Evolutionary conservation across 1,284 basidiomycete genomes (phyloP).

Genomic region (Ustilago loliicola): DNA sequence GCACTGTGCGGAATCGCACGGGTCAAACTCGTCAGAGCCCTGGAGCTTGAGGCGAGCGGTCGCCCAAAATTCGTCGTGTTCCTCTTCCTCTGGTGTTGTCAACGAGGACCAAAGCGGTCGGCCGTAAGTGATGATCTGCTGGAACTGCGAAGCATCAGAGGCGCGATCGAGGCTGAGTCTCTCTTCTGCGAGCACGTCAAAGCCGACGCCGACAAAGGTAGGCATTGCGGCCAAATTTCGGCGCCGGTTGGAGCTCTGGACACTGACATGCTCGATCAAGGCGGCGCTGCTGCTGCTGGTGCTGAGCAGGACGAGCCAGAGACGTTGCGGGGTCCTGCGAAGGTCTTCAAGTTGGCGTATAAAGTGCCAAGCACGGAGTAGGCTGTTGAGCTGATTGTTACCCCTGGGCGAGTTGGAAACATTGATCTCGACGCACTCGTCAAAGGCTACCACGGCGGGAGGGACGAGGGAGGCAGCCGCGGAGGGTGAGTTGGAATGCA

Average conservation of each 20-base stretch:
- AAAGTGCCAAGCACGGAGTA: slow-evolving; percentile 14
- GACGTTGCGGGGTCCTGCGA: background rate
- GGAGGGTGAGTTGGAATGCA: background rate
- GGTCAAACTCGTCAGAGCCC: background rate
- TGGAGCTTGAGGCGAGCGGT: slow-evolving; percentile 11
- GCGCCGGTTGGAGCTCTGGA: background rate
- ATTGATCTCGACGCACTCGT: slow-evolving; percentile 15
- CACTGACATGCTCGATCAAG: background rate
- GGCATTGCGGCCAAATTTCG: background rate
- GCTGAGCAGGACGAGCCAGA: slow-evolving; percentile 28
- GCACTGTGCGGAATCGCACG: too few species aligned
- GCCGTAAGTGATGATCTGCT: slow-evolving; percentile 2
- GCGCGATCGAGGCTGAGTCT: background rate
- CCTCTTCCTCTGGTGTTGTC: too few species aligned
- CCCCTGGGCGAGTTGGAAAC: background rate
- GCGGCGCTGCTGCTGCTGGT: slow-evolving; percentile 13
- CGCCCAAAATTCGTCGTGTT: slow-evolving; percentile 1
- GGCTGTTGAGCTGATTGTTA: slow-evolving; percentile 12
- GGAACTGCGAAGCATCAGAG: background rate
- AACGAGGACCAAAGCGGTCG: slow-evolving; percentile 20
- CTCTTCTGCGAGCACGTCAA: background rate
- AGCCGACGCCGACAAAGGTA: slow-evolving; percentile 8
- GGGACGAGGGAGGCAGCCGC: background rate
- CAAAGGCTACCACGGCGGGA: slow-evolving; percentile 14
- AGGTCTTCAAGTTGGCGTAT: background rate